Evolutionary conservation across 495 filamentous ascomycete species (phyloP).

Genomic region (Chaetomium fimeti): DNA sequence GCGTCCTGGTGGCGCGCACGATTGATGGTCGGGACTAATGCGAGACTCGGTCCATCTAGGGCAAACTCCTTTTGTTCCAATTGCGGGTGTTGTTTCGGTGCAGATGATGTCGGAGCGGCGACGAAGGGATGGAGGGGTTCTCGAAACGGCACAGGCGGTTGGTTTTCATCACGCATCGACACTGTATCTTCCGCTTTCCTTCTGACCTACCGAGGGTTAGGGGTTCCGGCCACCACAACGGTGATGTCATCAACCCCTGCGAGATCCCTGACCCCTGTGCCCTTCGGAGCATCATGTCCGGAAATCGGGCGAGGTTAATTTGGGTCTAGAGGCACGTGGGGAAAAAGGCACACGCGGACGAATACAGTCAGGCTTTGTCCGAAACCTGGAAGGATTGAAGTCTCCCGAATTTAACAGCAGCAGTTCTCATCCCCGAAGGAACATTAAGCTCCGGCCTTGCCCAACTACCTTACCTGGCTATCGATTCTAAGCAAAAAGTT

Average conservation of each 20-base stretch:
- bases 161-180: too few relatives aligned
- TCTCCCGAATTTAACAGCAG: too few relatives aligned
- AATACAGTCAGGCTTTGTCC: too few relatives aligned
- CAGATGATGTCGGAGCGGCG: neutral
- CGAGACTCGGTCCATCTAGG: neutral
- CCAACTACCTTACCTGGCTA: too few relatives aligned
- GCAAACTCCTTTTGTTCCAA: neutral
- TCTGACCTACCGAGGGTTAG: neutral
- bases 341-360: too few relatives aligned
- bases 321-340: too few relatives aligned
- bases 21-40: neutral
- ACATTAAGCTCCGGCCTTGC: too few relatives aligned
- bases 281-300: neutral
- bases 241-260: slow-evolving; percentile 1
- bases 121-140: neutral
- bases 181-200: neutral
- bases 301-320: too few relatives aligned
- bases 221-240: neutral
- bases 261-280: too few relatives aligned
- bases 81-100: neutral
- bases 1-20: neutral
- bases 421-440: too few relatives aligned
- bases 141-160: neutral
- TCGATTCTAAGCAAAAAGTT: too few relatives aligned
- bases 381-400: too few relatives aligned